Conservation (phyloP, 345 rosid genomes). For the Bruguiera sexangula region DNA sequence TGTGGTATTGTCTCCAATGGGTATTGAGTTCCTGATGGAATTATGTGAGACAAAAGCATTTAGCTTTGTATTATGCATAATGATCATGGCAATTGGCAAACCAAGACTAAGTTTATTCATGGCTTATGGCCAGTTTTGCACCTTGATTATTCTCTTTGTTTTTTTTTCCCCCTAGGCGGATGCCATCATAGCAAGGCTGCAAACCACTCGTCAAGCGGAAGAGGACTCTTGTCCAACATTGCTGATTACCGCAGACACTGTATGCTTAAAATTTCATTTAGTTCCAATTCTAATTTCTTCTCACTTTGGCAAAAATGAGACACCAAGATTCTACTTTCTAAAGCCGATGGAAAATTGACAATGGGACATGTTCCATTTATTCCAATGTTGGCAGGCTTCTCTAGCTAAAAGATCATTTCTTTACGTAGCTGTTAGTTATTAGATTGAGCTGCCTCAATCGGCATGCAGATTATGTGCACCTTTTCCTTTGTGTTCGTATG, state of each 20-base stretch:
- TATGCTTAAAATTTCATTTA: conserved; percentile 27
- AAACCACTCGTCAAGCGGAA: conserved; percentile 27
- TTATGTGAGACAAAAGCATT: background rate
- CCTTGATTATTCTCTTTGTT: background rate
- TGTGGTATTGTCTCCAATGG: background rate
- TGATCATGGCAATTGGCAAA: too few relatives aligned
- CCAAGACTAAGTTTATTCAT: background rate
- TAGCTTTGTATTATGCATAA: too few relatives aligned
- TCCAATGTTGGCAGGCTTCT: too few relatives aligned
- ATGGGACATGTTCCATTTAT: too few relatives aligned
- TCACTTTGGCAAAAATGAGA: background rate
- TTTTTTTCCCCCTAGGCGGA: conserved; percentile 49
- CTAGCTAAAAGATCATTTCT: too few relatives aligned
- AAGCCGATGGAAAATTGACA: too few relatives aligned
- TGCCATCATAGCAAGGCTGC: conserved; percentile 59
- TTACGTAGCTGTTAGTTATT: too few relatives aligned
- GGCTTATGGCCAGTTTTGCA: background rate
- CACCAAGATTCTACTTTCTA: too few relatives aligned
- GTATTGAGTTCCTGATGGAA: background rate
- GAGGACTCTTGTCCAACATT: conserved; percentile 49
- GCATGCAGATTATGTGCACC: too few relatives aligned
- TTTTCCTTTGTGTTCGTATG: too few relatives aligned
- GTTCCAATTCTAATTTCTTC: background rate
- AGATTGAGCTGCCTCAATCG: too few relatives aligned
- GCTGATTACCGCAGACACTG: conserved; percentile 87